Evolutionary conservation across 768 basidiomycete species (phyloP).

Genomic region (Cubamyces sp.): DNA sequence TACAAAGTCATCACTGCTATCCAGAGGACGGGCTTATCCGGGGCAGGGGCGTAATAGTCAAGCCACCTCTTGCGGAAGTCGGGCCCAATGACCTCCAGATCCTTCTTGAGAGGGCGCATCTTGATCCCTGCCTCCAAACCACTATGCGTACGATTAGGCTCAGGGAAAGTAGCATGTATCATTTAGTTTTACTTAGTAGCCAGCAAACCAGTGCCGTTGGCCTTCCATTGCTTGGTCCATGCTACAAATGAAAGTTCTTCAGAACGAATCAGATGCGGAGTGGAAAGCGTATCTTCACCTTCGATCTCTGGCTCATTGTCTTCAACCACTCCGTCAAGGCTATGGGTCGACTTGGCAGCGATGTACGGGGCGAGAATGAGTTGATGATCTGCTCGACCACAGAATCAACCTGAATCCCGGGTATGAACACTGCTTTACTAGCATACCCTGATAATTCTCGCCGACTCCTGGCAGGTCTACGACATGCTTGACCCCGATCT

Average conservation of each 20-base stretch:
- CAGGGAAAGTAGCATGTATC: neutral
- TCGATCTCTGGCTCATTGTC: slow-evolving; percentile 22
- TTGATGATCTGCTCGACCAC: slow-evolving; percentile 21
- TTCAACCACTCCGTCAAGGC: slow-evolving; percentile 27
- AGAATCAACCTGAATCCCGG: neutral
- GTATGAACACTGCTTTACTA: neutral
- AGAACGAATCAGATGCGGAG: too few relatives aligned
- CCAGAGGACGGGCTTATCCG: slow-evolving; percentile 59
- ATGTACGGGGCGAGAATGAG: slow-evolving; percentile 19
- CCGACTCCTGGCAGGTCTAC: slow-evolving; percentile 50
- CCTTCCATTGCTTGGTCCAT: slow-evolving; percentile 39
- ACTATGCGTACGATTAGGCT: slow-evolving; percentile 34
- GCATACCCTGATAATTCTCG: slow-evolving; percentile 41
- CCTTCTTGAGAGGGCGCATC: slow-evolving; percentile 52
- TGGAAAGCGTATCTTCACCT: slow-evolving; percentile 14
- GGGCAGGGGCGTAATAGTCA: slow-evolving; percentile 49
- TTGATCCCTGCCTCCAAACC: slow-evolving; percentile 60
- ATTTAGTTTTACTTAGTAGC: slow-evolving; percentile 51
- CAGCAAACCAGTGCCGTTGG: slow-evolving; percentile 50
- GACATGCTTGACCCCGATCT: slow-evolving; percentile 36
- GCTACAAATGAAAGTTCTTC: slow-evolving; percentile 28
- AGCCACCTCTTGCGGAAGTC: slow-evolving; percentile 49
- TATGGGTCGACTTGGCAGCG: slow-evolving; percentile 22
- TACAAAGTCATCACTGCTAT: slow-evolving; percentile 48
- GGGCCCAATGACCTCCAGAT: slow-evolving; percentile 52